phyloP scores from a whole-genome alignment of 441 rosid species.

The Mallotus japonicus region DNA sequence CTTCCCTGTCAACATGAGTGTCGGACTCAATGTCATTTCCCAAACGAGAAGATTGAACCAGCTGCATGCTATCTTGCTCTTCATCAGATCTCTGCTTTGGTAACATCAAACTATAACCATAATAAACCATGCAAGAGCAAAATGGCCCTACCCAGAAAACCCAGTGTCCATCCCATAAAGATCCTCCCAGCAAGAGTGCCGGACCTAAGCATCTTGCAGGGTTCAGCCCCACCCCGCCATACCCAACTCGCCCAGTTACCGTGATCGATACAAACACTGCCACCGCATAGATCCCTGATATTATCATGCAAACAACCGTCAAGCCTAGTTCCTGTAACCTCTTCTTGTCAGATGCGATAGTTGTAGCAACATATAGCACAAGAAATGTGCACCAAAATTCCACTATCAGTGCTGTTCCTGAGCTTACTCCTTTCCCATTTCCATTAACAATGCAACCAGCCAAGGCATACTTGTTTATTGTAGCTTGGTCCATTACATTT shows the following conservation, averaged over 20 bases:
- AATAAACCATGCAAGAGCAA: constrained; percentile 29
- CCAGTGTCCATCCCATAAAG: constrained; percentile 45
- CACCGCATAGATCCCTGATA: constrained; percentile 29
- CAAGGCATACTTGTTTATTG: constrained; percentile 25
- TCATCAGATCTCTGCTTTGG: constrained; percentile 19
- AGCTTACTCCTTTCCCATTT: constrained; percentile 23
- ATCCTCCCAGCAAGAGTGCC: constrained; percentile 34
- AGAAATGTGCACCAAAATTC: constrained; percentile 45
- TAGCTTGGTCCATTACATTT: constrained; percentile 27
- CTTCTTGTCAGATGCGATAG: constrained; percentile 36
- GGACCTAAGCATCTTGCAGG: constrained; percentile 43
- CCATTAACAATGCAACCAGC: constrained; percentile 36
- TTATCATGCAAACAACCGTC: constrained; percentile 14
- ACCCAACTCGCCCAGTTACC: constrained; percentile 36
- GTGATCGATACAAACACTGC: constrained; percentile 34
- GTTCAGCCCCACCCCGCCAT: constrained; percentile 37
- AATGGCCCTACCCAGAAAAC: constrained; percentile 48
- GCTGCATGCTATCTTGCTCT: neutral
- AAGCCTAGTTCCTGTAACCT: constrained; percentile 36
- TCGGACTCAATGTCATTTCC: neutral
- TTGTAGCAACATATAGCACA: constrained; percentile 40
- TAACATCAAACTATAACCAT: constrained; percentile 26
- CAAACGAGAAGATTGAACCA: neutral
- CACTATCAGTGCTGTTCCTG: constrained; percentile 27
- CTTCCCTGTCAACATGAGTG: neutral